Base-by-base conservation (phyloP, 305 asterid species). In the Salvia sclarea region DNA sequence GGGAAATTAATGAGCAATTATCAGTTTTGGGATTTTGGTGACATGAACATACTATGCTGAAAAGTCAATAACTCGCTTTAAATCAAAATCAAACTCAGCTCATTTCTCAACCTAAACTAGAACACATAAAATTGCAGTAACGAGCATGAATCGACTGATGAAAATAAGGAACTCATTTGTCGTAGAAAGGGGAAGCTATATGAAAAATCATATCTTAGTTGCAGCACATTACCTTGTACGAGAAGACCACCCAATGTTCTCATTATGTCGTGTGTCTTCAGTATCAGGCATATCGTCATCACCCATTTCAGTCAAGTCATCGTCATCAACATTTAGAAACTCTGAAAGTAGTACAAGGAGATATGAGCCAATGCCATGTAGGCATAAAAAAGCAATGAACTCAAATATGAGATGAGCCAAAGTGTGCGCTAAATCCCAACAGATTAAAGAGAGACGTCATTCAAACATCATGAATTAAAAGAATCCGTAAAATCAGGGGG, bases 171-270 rank as follows among this genome's bases (percentile, higher is more conserved):
- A 53, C n/a, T 20, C 53, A 17, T 17, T 14, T 10, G 5, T 37
- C 28, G 47, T 12, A 30, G 37, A 16, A 14, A 68, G 33, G 37
- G 8, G 25, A 55, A 56, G 43, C 47, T 22, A 53, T 10, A 20
- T 11, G 1, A 50, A 37, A 47, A 41, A 41, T 13, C 25, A 48
- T 5, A 40, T 55, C 58, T 30, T 38, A 52, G 25, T 9, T 10
- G 50, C 13, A 61, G 71, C 66, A 44, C 33, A 60, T 49, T 78
- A 91, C 98, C 96, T 89, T n/a, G 98, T 89, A 68, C 97, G 90
- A 16, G 96, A 82, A 65, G 96, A 90, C 96, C 96, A 90, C 72
- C 96, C 96, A 45, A 81, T 87, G 79, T 87, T 90, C 69, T 87
- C 96, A 44, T 84, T 79, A 60, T 74, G 52, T 52, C 75, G 82